phyloP scores from a whole-genome alignment of 1,139 yeast genomes.

The Candida pseudoviswanathii region DNA sequence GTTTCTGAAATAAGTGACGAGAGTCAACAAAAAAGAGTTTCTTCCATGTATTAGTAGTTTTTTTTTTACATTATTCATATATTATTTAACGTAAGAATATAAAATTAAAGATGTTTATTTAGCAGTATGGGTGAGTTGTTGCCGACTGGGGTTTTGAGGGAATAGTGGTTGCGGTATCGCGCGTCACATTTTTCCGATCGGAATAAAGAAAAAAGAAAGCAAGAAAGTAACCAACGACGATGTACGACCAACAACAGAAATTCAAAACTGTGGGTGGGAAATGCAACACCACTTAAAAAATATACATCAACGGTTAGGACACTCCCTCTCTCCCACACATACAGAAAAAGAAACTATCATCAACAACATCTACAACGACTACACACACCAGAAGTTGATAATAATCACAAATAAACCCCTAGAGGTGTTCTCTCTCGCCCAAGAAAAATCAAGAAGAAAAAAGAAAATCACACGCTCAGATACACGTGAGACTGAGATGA shows the following conservation, averaged over 20 bases:
- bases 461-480: neutral
- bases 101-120: neutral
- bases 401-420: neutral
- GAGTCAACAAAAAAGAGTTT: slow-evolving; percentile 18
- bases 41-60: slow-evolving; percentile 11
- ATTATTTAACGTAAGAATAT: neutral
- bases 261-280: neutral
- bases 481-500: no score
- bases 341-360: neutral
- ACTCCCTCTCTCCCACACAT: no score
- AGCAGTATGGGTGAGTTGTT: neutral
- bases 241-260: no score
- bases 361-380: neutral
- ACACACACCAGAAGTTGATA: neutral
- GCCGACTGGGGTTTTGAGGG: neutral
- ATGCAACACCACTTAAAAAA: neutral
- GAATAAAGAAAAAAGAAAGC: neutral
- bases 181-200: slow-evolving; percentile 1
- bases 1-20: slow-evolving; percentile 31
- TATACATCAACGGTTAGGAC: neutral
- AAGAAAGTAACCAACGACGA: no score
- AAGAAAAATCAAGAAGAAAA: neutral
- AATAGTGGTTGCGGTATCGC: neutral
- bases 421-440: no score
- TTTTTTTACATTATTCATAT: neutral